Percentiles rank a stretch among this genome's conserved stretches.
These are phyloP conservation scores for Alternaria novae-zelandiae DNA, from an alignment of 2,329 filamentous ascomycete species.

Conservation along the genomic window DNA sequence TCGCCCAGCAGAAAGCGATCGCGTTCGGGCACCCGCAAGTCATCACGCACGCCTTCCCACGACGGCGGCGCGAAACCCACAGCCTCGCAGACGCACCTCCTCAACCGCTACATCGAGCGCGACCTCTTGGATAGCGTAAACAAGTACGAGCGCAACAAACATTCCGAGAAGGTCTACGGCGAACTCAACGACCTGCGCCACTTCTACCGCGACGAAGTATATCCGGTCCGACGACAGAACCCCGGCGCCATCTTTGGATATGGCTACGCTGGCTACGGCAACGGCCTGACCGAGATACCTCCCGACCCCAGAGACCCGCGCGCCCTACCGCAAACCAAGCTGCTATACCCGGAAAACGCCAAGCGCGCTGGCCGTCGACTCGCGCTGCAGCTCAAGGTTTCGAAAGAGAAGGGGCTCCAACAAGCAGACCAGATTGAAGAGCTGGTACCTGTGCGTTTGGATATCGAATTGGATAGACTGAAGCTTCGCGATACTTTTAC, in stretches of 20 bases:
- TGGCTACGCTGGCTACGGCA: slow-evolving; percentile 89
- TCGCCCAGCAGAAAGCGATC: slow-evolving; percentile 64
- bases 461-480: slow-evolving; percentile 95
- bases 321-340: slow-evolving; percentile 55
- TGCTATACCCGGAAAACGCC: slow-evolving; percentile 82
- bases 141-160: slow-evolving; percentile 56
- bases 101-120: slow-evolving; percentile 70
- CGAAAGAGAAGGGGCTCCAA: slow-evolving; percentile 79
- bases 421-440: slow-evolving; percentile 93
- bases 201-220: slow-evolving; percentile 52
- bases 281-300: slow-evolving; percentile 73
- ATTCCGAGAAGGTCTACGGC: slow-evolving; percentile 69
- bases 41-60: slow-evolving; percentile 47
- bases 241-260: slow-evolving; percentile 67
- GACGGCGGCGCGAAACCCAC: slow-evolving; percentile 47
- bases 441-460: slow-evolving; percentile 86
- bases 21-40: slow-evolving; percentile 63
- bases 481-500: slow-evolving; percentile 97
- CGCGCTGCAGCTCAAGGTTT: slow-evolving; percentile 74
- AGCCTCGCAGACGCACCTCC: slow-evolving; percentile 52
- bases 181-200: slow-evolving; percentile 48
- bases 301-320: slow-evolving; percentile 55
- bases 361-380: slow-evolving; percentile 78
- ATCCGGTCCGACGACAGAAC: slow-evolving; percentile 64
- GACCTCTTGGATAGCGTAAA: slow-evolving; percentile 66